These are phyloP conservation scores for Boletus vinaceobasis DNA, from an alignment of 768 basidiomycete genomes.

Conservation along the genomic window DNA sequence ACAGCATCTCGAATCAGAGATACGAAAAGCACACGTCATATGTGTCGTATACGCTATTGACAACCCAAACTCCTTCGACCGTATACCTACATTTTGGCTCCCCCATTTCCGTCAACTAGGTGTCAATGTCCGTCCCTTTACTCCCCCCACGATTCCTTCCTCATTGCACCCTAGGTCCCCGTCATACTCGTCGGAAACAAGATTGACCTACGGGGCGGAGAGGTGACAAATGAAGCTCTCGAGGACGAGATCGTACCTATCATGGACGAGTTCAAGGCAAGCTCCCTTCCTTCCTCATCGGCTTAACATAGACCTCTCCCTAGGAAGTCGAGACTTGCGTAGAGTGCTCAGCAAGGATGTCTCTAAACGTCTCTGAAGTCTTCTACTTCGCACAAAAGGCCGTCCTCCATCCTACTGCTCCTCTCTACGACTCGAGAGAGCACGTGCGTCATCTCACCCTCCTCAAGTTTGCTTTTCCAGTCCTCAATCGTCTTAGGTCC, in stretches of 20 bases:
- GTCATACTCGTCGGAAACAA: constrained; percentile 98
- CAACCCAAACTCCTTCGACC: constrained; percentile 93
- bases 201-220: constrained; percentile 90
- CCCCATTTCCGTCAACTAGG: constrained; percentile 93
- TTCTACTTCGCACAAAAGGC: constrained; percentile 99
- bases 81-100: constrained; percentile 97
- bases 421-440: constrained; percentile 93
- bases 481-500: constrained; percentile 48
- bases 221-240: constrained; percentile 90
- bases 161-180: constrained; percentile 60
- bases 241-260: constrained; percentile 95
- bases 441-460: constrained; percentile 56
- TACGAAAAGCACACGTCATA: constrained; percentile 96
- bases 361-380: constrained; percentile 92
- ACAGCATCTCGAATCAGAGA: constrained; percentile 87
- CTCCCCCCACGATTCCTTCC: background rate
- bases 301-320: constrained; percentile 4
- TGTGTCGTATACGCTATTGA: constrained; percentile 97
- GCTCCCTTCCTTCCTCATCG: constrained; percentile 10
- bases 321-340: constrained; percentile 99
- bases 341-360: constrained; percentile 90
- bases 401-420: constrained; percentile 94
- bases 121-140: constrained; percentile 69
- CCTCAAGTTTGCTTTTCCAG: constrained; percentile 4
- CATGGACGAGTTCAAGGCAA: constrained; percentile 98